phyloP scores from a whole-genome alignment of 2,329 filamentous ascomycete genomes.

The Curvularia sp. region DNA sequence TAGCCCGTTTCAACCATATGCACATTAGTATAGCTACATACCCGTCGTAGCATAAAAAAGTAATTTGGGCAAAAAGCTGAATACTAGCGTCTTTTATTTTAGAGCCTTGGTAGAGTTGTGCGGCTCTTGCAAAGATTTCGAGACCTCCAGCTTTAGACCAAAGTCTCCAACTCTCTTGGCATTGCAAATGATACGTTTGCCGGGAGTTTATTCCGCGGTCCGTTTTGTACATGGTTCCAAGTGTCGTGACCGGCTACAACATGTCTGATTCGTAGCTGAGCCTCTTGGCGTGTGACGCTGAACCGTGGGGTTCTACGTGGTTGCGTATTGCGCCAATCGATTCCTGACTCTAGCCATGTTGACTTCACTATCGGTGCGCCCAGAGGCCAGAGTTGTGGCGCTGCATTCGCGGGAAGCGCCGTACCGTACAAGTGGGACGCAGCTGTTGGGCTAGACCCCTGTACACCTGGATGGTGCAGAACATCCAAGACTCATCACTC shows the following conservation, averaged over 20 bases:
- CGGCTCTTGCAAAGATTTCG: not conserved
- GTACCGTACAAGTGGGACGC: not conserved
- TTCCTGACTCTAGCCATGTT: not conserved
- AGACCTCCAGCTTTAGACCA: not conserved
- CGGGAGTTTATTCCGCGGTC: not conserved
- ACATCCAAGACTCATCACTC: not conserved
- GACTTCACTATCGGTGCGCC: not conserved
- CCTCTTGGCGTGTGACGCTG: not conserved
- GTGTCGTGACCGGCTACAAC: not conserved
- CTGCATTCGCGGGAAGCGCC: constrained; percentile 1
- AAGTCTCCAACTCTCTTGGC: not conserved
- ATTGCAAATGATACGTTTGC: not conserved
- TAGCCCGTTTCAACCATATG: not conserved
- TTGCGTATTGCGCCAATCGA: not conserved
- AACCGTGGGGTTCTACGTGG: not conserved
- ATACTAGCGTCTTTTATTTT: not conserved
- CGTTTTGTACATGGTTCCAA: not conserved
- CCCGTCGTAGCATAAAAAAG: not conserved
- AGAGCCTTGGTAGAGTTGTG: not conserved
- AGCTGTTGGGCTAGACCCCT: not conserved
- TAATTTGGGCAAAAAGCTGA: not conserved
- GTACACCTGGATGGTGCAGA: not conserved
- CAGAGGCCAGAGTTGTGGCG: not conserved
- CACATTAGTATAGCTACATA: not conserved
- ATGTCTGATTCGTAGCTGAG: not conserved